Conservation (phyloP, 1,139 yeast genomes). For the Geotrichum carabidarum region DNA sequence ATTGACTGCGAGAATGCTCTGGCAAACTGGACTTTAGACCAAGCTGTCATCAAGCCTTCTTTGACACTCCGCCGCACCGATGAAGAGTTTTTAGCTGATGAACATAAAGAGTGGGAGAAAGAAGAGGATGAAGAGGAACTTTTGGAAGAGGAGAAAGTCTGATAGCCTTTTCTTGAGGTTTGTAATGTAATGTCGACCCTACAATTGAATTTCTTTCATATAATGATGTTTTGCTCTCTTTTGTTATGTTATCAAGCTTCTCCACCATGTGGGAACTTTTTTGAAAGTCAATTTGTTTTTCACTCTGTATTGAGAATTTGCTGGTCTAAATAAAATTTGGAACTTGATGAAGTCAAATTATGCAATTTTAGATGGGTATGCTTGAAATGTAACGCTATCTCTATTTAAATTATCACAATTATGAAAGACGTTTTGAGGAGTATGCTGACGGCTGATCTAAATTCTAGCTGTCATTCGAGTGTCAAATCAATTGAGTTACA, state of each 20-base stretch:
- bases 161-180: neutral
- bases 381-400: too few species aligned
- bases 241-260: neutral
- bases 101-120: constrained; percentile 20
- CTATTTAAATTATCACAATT: too few species aligned
- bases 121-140: constrained; percentile 9
- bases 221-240: neutral
- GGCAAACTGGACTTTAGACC: constrained; percentile 93
- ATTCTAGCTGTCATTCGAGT: too few species aligned
- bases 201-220: neutral
- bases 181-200: neutral
- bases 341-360: too few species aligned
- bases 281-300: too few species aligned
- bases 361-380: too few species aligned
- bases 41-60: constrained; percentile 92
- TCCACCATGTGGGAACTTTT: too few species aligned
- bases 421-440: too few species aligned
- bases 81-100: constrained; percentile 7
- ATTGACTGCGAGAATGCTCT: constrained; percentile 95
- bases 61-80: constrained; percentile 39
- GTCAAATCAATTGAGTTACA: too few species aligned
- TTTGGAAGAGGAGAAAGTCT: neutral
- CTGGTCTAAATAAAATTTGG: too few species aligned
- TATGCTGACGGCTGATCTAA: too few species aligned
- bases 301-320: too few species aligned